Evolutionary conservation across 345 rosid species (phyloP).

Genomic region (Microcos paniculata): DNA sequence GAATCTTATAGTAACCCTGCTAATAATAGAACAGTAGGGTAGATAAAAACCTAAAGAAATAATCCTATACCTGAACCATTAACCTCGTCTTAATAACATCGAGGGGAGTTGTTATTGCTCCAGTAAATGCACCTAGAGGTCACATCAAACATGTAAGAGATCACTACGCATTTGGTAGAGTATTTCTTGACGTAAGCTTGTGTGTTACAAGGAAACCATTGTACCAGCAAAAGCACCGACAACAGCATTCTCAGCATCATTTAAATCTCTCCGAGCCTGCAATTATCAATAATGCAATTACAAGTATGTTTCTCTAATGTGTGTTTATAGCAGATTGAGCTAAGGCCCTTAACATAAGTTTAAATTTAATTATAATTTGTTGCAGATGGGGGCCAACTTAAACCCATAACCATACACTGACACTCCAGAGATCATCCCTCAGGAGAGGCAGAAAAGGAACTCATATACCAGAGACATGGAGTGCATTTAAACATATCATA

Average conservation of each 20-base stretch:
- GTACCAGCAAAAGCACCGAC: slow-evolving; percentile 93
- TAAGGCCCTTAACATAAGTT: background rate
- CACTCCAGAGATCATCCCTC: background rate
- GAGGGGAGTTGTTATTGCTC: slow-evolving; percentile 96
- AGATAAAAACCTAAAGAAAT: background rate
- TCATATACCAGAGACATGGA: background rate
- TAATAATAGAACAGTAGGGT: background rate
- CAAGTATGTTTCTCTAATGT: background rate
- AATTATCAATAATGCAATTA: background rate
- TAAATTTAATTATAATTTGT: background rate
- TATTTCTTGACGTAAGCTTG: background rate
- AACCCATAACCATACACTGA: background rate
- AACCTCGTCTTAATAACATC: slow-evolving; percentile 96
- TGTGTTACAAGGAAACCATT: slow-evolving; percentile 5
- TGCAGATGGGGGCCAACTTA: slow-evolving; percentile 1
- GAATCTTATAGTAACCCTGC: background rate
- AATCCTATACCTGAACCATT: slow-evolving; percentile 80
- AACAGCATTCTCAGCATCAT: slow-evolving; percentile 87
- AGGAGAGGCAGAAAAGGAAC: slow-evolving; percentile 7
- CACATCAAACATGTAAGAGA: background rate
- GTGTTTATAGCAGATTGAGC: background rate
- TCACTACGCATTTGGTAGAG: background rate
- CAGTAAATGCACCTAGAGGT: slow-evolving; percentile 81
- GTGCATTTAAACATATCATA: background rate
- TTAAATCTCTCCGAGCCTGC: slow-evolving; percentile 82